These are phyloP conservation scores for Grosmannia clavigera DNA, from an alignment of 2,329 filamentous ascomycete genomes.

Conservation along the genomic window DNA sequence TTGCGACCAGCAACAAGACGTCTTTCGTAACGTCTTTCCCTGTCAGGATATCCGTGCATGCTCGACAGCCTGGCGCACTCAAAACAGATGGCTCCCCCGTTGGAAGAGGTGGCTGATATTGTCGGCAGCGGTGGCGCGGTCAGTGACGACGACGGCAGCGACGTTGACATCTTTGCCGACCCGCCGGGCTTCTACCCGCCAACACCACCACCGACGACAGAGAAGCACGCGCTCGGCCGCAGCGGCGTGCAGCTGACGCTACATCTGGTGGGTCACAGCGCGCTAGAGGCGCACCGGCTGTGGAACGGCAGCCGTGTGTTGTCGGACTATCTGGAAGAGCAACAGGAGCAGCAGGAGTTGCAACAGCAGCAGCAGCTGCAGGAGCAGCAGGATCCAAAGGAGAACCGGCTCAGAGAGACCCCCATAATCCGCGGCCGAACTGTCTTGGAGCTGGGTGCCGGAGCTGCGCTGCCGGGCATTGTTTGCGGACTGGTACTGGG, in stretches of 20 bases:
- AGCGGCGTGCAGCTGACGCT: conserved; percentile 48
- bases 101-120: neutral
- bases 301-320: conserved; percentile 83
- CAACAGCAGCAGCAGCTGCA: conserved; percentile 18
- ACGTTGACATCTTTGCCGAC: conserved; percentile 51
- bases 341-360: neutral
- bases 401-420: neutral
- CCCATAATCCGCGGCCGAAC: conserved; percentile 49
- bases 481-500: conserved; percentile 59
- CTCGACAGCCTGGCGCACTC: too few species aligned
- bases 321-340: conserved; percentile 62
- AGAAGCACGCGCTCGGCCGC: conserved; percentile 50
- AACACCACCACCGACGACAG: conserved; percentile 61
- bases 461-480: conserved; percentile 72
- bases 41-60: too few species aligned
- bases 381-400: neutral
- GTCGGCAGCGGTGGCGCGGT: neutral
- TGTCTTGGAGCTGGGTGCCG: conserved; percentile 83
- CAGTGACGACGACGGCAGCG: neutral
- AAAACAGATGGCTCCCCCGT: neutral
- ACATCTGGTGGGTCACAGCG: conserved; percentile 61
- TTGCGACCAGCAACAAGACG: too few species aligned
- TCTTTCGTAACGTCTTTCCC: too few species aligned
- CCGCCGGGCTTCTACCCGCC: conserved; percentile 71
- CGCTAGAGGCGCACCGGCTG: conserved; percentile 76